A percentile compares a stretch with the other conserved stretches of the same genome.
phyloP scores from a whole-genome alignment of 139 green algal species.

The Nannochloris sp. region DNA sequence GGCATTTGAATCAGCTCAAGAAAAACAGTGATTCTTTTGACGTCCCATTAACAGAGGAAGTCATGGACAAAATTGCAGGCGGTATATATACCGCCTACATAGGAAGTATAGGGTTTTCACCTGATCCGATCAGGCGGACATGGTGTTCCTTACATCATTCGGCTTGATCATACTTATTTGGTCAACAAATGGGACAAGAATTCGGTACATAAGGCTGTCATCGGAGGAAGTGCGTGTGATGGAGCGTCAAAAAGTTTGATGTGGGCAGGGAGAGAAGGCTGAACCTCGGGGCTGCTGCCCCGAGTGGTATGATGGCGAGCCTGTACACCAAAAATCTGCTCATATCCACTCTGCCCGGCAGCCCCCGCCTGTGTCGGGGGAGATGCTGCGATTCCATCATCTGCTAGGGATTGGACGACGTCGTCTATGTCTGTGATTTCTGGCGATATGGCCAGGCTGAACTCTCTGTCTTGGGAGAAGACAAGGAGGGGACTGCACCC shows the following conservation, averaged over 20 bases:
- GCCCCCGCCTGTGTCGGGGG: not conserved
- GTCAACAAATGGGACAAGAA: slow-evolving; percentile 44
- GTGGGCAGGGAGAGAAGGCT: no score
- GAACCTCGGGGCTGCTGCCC: not conserved
- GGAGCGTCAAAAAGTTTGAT: slow-evolving; percentile 51
- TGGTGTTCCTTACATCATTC: no score
- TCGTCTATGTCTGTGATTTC: not conserved
- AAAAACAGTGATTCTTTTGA: no score
- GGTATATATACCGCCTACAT: no score
- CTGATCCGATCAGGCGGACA: no score
- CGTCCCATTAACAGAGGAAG: no score
- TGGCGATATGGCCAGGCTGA: not conserved
- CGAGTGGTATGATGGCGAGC: not conserved
- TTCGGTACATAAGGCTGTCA: slow-evolving; percentile 27
- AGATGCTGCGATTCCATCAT: not conserved
- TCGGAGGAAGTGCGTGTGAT: slow-evolving; percentile 53
- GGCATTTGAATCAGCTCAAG: no score
- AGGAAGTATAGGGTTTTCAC: no score
- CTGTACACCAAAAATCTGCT: slow-evolving; percentile 3
- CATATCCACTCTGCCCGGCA: not conserved
- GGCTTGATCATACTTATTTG: no score
- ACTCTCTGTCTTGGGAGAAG: slow-evolving; percentile 10
- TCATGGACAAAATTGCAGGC: no score
- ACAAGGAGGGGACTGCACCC: slow-evolving; percentile 14
- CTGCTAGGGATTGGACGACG: no score